A percentile compares a stretch with the other conserved stretches of the same genome.
Evolutionary conservation across 139 green algal genomes (phyloP).

Genomic region (Marvania coccoides): DNA sequence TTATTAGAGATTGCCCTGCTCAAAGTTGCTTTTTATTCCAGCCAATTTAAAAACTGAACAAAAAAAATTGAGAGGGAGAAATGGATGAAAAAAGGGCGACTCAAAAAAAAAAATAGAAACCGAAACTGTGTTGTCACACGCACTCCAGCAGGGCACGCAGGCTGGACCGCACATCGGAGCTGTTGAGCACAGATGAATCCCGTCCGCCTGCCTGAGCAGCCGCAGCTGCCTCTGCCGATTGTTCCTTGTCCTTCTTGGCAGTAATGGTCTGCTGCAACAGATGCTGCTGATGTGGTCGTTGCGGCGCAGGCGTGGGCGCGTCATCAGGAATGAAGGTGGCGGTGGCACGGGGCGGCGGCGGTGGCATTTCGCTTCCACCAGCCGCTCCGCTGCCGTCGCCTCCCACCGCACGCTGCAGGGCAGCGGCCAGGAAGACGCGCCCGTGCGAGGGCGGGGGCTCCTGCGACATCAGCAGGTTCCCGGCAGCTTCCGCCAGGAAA

Average conservation of each 20-base stretch:
- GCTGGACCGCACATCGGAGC: constrained; percentile 15
- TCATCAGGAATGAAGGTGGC: not conserved
- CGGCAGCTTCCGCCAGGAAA: too few relatives aligned
- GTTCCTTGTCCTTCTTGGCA: not conserved
- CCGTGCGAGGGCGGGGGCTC: not conserved
- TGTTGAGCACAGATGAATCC: constrained; percentile 24
- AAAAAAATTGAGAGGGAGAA: not conserved
- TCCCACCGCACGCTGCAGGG: not conserved
- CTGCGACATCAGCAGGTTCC: too few relatives aligned
- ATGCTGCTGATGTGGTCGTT: constrained; percentile 4
- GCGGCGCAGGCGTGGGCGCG: not conserved
- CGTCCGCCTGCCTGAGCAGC: not conserved
- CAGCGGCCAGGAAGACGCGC: not conserved
- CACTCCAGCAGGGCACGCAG: constrained; percentile 25
- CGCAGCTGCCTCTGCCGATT: not conserved
- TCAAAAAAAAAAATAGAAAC: not conserved
- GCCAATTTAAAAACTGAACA: not conserved
- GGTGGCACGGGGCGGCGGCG: not conserved
- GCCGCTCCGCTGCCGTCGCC: not conserved
- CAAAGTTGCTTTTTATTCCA: too few relatives aligned
- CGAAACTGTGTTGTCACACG: not conserved
- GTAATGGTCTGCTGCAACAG: constrained; percentile 4
- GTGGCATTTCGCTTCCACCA: too few relatives aligned
- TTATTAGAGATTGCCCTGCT: too few relatives aligned
- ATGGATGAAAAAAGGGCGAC: not conserved